Evolutionary conservation across 768 basidiomycete species (phyloP), one percentile per base, ranked within the genome.

Genomic region (Auricularia cornea): DNA sequence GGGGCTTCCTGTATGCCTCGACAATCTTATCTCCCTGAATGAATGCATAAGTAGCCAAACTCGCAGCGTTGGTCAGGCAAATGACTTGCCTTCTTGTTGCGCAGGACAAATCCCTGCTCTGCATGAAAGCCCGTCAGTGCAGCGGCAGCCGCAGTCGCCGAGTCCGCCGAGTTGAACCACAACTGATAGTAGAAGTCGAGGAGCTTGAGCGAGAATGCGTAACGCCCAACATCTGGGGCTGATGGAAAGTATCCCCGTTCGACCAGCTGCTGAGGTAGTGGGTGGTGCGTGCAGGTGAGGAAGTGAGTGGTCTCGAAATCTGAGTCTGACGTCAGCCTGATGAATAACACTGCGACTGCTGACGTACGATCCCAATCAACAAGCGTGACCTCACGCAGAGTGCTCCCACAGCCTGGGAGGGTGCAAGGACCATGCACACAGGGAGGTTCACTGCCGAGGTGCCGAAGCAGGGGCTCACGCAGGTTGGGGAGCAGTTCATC

Each of bases 161-260:
- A 76, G 62, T 79, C 71, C 23, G 76, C 78, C 0, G 77, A 76
- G 0, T 69, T 64, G 61, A 78, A 72, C 48, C 79, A 79, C 1
- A 78, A 63, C 1, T 72, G 68, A 0, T 52, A 62, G 60, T 76
- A 77, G 61, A 78, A 76, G 2, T 72, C 64, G 0, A 78, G 62
- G 0, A 78, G 64, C 4, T 75, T 69, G 3, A 77, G 65, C 0
- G 70, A 72, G 14, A 72, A 63, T 0, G 64, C 66, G 44, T 69
- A 64, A 1, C 54, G 59, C 1, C 71, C 66, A 33, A 68, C 64
- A 6, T 64, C 60, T 0, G 35, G 77, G 66, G 44, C 71, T 5
- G 29, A 73, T 1, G 76, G 77, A 56, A 78, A 79, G 2, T 77
- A 61, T 1, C 77, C 44, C 11, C 16, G 44, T 8, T 8, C 44